Percentiles rank a stretch among this genome's conserved stretches.
These are phyloP conservation scores for Eucalyptus cloeziana DNA, from an alignment of 345 rosid species.

Conservation along the genomic window DNA sequence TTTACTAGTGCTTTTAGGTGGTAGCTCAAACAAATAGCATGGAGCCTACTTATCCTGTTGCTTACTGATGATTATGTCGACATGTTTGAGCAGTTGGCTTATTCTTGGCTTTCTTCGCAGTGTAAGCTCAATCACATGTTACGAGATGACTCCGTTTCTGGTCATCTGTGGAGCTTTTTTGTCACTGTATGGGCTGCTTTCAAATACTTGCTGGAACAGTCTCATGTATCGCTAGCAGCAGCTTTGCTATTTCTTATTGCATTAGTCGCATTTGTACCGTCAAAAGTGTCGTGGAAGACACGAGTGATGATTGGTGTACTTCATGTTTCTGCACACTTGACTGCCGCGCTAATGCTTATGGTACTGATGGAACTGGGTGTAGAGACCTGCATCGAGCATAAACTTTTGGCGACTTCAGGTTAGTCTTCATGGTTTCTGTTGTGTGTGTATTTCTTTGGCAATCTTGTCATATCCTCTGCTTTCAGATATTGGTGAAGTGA, in stretches of 20 bases:
- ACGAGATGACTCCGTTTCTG: constrained; percentile 84
- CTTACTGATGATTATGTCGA: neutral
- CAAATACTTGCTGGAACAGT: constrained; percentile 55
- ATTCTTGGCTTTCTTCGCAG: constrained; percentile 21
- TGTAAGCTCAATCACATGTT: constrained; percentile 78
- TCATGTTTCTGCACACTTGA: constrained; percentile 84
- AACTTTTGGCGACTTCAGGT: constrained; percentile 32
- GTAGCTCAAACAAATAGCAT: neutral
- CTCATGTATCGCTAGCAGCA: constrained; percentile 72
- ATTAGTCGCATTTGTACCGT: constrained; percentile 55
- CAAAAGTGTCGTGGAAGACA: constrained; percentile 77
- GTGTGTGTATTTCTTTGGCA: neutral
- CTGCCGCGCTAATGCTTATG: constrained; percentile 86
- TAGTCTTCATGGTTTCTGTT: neutral
- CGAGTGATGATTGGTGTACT: constrained; percentile 65
- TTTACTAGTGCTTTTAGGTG: too few relatives aligned
- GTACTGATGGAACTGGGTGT: constrained; percentile 85
- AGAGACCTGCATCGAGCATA: constrained; percentile 82
- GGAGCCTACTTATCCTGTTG: neutral
- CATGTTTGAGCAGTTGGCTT: neutral
- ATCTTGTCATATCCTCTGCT: neutral
- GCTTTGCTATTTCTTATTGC: constrained; percentile 43
- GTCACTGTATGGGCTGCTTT: constrained; percentile 67
- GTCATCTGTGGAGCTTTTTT: constrained; percentile 64
- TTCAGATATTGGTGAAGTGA: neutral